Evolutionary conservation across 2,329 filamentous ascomycete genomes (phyloP).

Genomic region (Pseudogymnoascus sp.): DNA sequence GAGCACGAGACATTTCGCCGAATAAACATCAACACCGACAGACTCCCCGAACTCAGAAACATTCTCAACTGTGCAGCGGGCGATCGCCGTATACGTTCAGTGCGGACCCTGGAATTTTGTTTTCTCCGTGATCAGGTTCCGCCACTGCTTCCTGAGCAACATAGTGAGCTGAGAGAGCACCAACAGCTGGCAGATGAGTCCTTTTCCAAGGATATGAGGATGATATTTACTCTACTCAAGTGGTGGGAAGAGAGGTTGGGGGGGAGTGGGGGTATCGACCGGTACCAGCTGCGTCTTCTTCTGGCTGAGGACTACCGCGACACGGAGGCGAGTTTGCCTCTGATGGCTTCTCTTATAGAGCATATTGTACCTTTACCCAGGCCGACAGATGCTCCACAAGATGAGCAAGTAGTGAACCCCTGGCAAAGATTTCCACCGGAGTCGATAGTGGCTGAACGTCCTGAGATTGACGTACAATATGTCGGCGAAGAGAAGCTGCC

Average conservation of each 20-base stretch:
- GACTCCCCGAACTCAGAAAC: neutral
- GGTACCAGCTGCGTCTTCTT: neutral
- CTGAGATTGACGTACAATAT: neutral
- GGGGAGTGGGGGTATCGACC: neutral
- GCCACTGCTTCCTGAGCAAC: neutral
- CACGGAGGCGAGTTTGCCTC: neutral
- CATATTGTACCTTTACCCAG: neutral
- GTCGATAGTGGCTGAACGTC: neutral
- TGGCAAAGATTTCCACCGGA: neutral
- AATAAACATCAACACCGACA: neutral
- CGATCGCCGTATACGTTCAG: neutral
- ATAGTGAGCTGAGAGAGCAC: neutral
- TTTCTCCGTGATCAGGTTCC: too few relatives aligned
- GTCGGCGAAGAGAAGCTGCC: neutral
- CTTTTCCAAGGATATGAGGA: neutral
- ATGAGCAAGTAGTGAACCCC: neutral
- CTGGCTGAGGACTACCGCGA: neutral
- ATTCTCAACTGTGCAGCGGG: neutral
- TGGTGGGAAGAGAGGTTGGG: neutral
- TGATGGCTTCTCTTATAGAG: neutral
- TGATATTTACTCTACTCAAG: neutral
- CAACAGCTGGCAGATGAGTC: neutral
- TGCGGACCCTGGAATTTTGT: neutral
- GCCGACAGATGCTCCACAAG: neutral
- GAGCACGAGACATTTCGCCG: neutral